phyloP scores from a whole-genome alignment of 495 filamentous ascomycete species.

The Tuber aestivum region DNA sequence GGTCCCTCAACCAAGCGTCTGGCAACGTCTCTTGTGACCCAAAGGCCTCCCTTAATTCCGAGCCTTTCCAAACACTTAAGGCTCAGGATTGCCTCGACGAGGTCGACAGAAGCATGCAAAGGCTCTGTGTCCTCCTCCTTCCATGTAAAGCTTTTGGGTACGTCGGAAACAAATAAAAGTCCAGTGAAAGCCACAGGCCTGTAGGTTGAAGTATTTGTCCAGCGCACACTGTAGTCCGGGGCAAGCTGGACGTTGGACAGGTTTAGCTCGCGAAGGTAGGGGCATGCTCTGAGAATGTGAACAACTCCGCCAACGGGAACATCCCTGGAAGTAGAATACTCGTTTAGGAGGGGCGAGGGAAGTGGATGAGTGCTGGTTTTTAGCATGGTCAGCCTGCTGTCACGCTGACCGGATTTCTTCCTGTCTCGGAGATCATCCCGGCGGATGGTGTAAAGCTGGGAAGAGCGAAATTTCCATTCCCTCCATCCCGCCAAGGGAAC shows the following conservation, averaged over 20 bases:
- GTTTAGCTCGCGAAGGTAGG: conserved; percentile 33
- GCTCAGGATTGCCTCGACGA: conserved; percentile 29
- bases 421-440: conserved; percentile 19
- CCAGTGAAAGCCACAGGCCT: conserved; percentile 31
- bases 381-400: neutral
- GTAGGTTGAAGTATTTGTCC: conserved; percentile 26
- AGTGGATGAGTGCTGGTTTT: conserved; percentile 23
- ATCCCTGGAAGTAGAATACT: conserved; percentile 37
- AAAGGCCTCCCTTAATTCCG: conserved; percentile 33
- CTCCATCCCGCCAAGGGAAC: conserved; percentile 41
- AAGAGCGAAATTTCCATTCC: conserved; percentile 42
- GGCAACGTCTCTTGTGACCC: conserved; percentile 34
- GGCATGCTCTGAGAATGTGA: conserved; percentile 40
- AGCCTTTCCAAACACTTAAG: conserved; percentile 26
- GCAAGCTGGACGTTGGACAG: conserved; percentile 40
- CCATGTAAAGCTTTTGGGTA: conserved; percentile 38
- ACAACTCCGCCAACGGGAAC: conserved; percentile 40
- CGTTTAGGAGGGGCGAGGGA: conserved; percentile 39
- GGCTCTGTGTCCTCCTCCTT: conserved; percentile 31
- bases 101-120: conserved; percentile 28
- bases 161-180: conserved; percentile 39
- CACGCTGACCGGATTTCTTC: conserved; percentile 17
- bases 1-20: conserved; percentile 27
- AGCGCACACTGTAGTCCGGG: conserved; percentile 38
- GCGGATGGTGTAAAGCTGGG: conserved; percentile 35